These are phyloP conservation scores for Umbelopsis sp. DNA, from an alignment of 192 early-diverging fungal species.

Conservation along the genomic window DNA sequence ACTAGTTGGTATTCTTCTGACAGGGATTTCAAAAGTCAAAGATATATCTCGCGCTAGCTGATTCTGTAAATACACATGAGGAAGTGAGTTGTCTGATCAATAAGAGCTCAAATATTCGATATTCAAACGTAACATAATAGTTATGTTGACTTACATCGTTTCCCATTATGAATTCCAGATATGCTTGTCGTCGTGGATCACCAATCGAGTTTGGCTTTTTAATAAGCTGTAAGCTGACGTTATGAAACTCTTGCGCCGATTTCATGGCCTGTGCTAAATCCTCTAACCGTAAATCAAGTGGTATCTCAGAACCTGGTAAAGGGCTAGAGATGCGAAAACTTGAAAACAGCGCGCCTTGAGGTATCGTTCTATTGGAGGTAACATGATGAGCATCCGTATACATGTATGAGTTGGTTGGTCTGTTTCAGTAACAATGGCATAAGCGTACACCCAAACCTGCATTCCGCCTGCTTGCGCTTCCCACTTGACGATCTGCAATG, in stretches of 20 bases:
- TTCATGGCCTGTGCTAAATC: conserved; percentile 65
- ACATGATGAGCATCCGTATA: background rate
- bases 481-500: conserved; percentile 66
- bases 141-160: conserved; percentile 30
- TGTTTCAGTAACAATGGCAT: background rate
- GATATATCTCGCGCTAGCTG: conserved; percentile 15
- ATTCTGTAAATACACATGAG: conserved; percentile 23
- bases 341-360: conserved; percentile 59
- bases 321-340: conserved; percentile 70
- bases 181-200: conserved; percentile 34
- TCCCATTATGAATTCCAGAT: conserved; percentile 51
- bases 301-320: conserved; percentile 66
- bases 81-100: no score
- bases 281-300: conserved; percentile 67
- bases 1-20: conserved; percentile 50
- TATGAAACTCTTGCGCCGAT: conserved; percentile 55
- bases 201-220: conserved; percentile 50
- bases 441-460: conserved; percentile 71
- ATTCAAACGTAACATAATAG: conserved; percentile 32
- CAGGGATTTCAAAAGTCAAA: conserved; percentile 33
- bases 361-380: background rate
- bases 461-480: conserved; percentile 61
- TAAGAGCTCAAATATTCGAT: no score
- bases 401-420: no score
- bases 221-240: conserved; percentile 60